Percentiles rank a stretch among this genome's conserved stretches.
Conservation (phyloP, 371 early-diverging fungal genomes). For the Umbelopsis sp. region DNA sequence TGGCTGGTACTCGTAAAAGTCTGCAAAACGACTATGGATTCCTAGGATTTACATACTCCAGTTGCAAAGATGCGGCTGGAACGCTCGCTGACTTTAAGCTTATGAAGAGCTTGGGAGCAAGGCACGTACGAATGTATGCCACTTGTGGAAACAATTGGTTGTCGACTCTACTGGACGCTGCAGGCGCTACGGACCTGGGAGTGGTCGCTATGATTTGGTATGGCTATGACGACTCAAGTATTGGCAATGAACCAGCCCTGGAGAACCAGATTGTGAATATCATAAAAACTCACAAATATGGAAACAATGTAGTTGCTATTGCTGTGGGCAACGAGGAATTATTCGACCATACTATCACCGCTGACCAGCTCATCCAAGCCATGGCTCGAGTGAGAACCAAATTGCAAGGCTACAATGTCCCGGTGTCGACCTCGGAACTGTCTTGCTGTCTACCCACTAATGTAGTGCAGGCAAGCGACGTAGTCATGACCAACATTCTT, state of each 20-base stretch:
- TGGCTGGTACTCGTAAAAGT: background rate
- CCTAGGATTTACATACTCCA: slow-evolving; percentile 5
- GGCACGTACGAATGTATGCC: slow-evolving; percentile 15
- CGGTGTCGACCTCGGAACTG: slow-evolving; percentile 1
- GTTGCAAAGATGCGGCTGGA: slow-evolving; percentile 3
- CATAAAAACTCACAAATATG: slow-evolving; percentile 3
- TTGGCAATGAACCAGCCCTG: background rate
- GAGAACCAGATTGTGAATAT: slow-evolving; percentile 7
- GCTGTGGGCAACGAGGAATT: slow-evolving; percentile 12
- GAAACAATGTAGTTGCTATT: slow-evolving; percentile 11
- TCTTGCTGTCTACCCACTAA: slow-evolving; percentile 2
- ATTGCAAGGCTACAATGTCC: slow-evolving; percentile 11
- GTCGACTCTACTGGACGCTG: background rate
- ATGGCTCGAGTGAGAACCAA: slow-evolving; percentile 11
- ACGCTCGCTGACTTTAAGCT: slow-evolving; percentile 6
- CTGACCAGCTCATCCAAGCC: slow-evolving; percentile 10
- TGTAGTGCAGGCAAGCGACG: slow-evolving; percentile 2
- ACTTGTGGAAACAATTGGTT: slow-evolving; percentile 7
- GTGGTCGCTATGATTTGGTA: slow-evolving; percentile 43
- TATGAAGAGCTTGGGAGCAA: slow-evolving; percentile 1
- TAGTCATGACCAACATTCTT: slow-evolving; percentile 8
- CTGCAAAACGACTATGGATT: slow-evolving; percentile 2
- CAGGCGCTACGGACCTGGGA: slow-evolving; percentile 21
- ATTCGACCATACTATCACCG: background rate
- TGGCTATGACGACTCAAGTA: slow-evolving; percentile 5